Evolutionary conservation across 1,284 basidiomycete genomes (phyloP).

Genomic region (Cutaneotrichosporon mucoides): DNA sequence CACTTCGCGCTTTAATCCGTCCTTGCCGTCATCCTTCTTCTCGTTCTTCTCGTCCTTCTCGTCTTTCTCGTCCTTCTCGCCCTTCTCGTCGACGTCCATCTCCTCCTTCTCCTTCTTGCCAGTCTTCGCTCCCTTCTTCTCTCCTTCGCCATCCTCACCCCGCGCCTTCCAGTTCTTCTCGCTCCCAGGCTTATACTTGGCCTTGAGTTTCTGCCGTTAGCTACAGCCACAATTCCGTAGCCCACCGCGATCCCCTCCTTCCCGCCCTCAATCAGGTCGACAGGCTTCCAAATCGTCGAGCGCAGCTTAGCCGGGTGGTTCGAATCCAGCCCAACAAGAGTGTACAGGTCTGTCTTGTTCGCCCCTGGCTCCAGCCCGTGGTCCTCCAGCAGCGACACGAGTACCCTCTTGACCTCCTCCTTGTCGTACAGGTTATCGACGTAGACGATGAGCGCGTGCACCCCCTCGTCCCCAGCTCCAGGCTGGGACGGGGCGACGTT

Average conservation of each 20-base stretch:
- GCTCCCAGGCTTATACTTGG: slow-evolving; percentile 12
- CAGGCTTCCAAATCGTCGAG: slow-evolving; percentile 33
- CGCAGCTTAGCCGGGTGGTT: slow-evolving; percentile 41
- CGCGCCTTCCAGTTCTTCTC: slow-evolving; percentile 5
- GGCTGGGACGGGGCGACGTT: slow-evolving; percentile 26
- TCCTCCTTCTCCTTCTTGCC: too few species aligned
- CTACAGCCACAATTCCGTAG: too few species aligned
- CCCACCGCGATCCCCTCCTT: slow-evolving; percentile 23
- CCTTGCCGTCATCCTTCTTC: neutral
- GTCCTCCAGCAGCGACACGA: slow-evolving; percentile 22
- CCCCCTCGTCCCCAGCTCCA: neutral
- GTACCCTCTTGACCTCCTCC: slow-evolving; percentile 22
- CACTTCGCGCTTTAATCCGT: neutral
- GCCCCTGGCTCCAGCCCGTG: slow-evolving; percentile 35
- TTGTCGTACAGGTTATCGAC: slow-evolving; percentile 30
- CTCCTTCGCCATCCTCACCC: neutral
- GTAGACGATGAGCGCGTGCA: slow-evolving; percentile 33
- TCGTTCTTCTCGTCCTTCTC: neutral
- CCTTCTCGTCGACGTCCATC: too few species aligned
- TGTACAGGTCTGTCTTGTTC: slow-evolving; percentile 43
- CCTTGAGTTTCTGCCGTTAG: slow-evolving; percentile 19
- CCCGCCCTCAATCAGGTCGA: slow-evolving; percentile 28
- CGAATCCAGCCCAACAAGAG: slow-evolving; percentile 44
- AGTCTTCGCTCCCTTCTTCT: too few species aligned
- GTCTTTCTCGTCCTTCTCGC: neutral